Evolutionary conservation across 2,329 filamentous ascomycete species (phyloP), one percentile per base, ranked within the genome.

Genomic region (Ophiostoma sp.): DNA sequence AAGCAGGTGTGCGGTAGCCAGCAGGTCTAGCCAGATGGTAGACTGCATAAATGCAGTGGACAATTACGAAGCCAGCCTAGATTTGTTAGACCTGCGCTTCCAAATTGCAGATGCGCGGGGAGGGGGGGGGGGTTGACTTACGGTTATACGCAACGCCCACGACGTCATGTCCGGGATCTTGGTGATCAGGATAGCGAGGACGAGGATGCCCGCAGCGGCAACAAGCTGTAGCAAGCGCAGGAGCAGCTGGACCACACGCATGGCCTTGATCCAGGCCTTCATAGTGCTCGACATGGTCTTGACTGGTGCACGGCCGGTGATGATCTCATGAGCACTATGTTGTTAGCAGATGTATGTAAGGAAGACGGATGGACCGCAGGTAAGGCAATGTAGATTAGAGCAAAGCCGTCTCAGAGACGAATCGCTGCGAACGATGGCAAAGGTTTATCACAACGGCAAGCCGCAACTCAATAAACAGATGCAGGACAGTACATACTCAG

Each of bases 61-160:
- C 74, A 64, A 89, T 84, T 66, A 90, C 89, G 55, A 94, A 82
- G n/a, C 86, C 90, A 68, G 92, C 87, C 92, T 96, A 27, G 69
- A 3, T 69, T 52, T 11, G 67, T 41, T 18, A 41, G 47, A 14
- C 18, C 27, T 12, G 9, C 18, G 18, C 9, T n/a, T 7, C 18
- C 2, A 18, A 3, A 11, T 5, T 2, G n/a, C 3, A 41, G 38
- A n/a, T 16, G 4, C 7, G 12, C 38, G 6, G 14, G 4, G 7
- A n/a, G 11, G 12, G 6, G 6, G 14, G 4, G 7, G 18, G 11
- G 12, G 6, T 3, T 45, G 47, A 79, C 89, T 74, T 84, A 95
- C 91, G 16, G 88, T 87, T 69, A 93, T 86, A 72, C 90, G 84
- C 78, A 95, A 83, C 65, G 95, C 86, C 89, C 90, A 96, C 16